These are phyloP conservation scores for Debaryomyces prosopidis DNA, from an alignment of 805 yeast genomes.

Conservation along the genomic window DNA sequence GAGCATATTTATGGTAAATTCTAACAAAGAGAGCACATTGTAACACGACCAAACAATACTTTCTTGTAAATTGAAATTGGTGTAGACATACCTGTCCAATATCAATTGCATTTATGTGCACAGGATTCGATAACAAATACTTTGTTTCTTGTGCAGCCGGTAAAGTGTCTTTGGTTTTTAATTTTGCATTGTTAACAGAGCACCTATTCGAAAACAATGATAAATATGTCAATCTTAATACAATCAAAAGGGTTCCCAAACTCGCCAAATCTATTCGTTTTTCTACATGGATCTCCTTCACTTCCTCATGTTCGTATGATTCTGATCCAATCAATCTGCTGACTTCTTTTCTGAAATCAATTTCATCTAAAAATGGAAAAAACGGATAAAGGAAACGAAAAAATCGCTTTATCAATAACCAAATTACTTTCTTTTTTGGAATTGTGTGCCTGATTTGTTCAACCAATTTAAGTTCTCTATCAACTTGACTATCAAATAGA, in stretches of 20 bases:
- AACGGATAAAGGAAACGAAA: slow-evolving; percentile 59
- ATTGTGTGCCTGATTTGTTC: slow-evolving; percentile 33
- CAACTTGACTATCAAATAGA: slow-evolving; percentile 10
- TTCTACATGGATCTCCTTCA: slow-evolving; percentile 20
- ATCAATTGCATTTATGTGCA: slow-evolving; percentile 37
- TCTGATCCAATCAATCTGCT: slow-evolving; percentile 42
- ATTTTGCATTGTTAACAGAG: slow-evolving; percentile 17
- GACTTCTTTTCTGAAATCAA: slow-evolving; percentile 42
- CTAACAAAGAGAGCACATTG: slow-evolving; percentile 63
- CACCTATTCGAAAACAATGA: slow-evolving; percentile 26
- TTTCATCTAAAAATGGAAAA: slow-evolving; percentile 64
- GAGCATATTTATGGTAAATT: slow-evolving; percentile 53
- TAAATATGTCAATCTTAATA: slow-evolving; percentile 36
- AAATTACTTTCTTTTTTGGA: slow-evolving; percentile 53
- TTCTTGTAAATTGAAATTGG: slow-evolving; percentile 46
- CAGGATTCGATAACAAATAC: slow-evolving; percentile 40
- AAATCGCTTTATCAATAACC: slow-evolving; percentile 55
- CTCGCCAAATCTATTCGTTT: slow-evolving; percentile 33
- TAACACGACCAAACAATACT: slow-evolving; percentile 49
- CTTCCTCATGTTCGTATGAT: slow-evolving; percentile 17
- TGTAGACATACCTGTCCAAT: slow-evolving; percentile 52
- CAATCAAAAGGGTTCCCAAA: slow-evolving; percentile 31
- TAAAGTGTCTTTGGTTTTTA: slow-evolving; percentile 13
- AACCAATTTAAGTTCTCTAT: slow-evolving; percentile 31
- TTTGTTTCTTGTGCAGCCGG: slow-evolving; percentile 17